Conservation (phyloP, 495 filamentous ascomycete genomes). For the Aspergillus nidulans region DNA sequence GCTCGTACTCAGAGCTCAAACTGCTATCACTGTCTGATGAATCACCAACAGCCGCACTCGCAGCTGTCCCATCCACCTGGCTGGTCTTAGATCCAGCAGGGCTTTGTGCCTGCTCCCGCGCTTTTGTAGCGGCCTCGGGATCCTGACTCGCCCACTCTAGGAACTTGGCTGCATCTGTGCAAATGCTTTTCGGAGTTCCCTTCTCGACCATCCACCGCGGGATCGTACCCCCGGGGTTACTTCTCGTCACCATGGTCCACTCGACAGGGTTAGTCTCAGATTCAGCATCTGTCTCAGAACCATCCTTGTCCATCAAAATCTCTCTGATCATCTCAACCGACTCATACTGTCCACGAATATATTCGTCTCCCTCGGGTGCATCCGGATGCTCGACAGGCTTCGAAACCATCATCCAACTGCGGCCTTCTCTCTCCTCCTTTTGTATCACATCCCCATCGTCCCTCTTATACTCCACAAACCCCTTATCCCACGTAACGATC, state of each 20-base stretch:
- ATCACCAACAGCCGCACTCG: not conserved
- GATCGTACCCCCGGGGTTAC: slow-evolving; percentile 87
- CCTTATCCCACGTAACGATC: slow-evolving; percentile 52
- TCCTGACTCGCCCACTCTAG: slow-evolving; percentile 73
- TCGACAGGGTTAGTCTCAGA: slow-evolving; percentile 64
- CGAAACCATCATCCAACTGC: slow-evolving; percentile 82
- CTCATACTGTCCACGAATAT: slow-evolving; percentile 83
- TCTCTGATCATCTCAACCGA: slow-evolving; percentile 89
- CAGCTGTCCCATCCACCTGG: slow-evolving; percentile 7
- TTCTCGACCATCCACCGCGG: slow-evolving; percentile 93
- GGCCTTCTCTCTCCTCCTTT: slow-evolving; percentile 25
- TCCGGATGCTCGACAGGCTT: slow-evolving; percentile 75
- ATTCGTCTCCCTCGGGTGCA: slow-evolving; percentile 60
- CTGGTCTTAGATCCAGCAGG: slow-evolving; percentile 15
- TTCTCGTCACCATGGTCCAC: slow-evolving; percentile 96
- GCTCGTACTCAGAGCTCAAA: slow-evolving; percentile 18
- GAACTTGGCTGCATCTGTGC: slow-evolving; percentile 78
- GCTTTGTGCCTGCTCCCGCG: slow-evolving; percentile 20
- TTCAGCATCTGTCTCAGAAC: not conserved
- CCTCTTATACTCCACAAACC: slow-evolving; percentile 18
- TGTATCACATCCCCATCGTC: slow-evolving; percentile 10
- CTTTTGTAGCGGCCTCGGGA: slow-evolving; percentile 34
- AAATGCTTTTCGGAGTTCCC: slow-evolving; percentile 80
- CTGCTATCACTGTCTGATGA: slow-evolving; percentile 10
- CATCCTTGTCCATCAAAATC: slow-evolving; percentile 46